Base-by-base conservation (phyloP, 108 stramenopile genomes). In the Cylindrotheca closterium region DNA sequence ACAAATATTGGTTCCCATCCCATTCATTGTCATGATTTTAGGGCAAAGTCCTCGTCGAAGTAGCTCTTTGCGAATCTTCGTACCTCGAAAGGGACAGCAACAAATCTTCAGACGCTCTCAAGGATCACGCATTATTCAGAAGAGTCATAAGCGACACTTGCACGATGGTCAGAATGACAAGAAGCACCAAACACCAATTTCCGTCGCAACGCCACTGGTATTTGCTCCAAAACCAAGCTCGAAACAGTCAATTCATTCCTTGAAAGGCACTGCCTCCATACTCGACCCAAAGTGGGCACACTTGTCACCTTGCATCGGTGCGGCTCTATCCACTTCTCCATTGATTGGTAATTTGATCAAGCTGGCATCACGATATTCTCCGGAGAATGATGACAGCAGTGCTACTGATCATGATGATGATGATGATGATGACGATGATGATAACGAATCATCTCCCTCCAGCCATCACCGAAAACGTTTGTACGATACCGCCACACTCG, bases 301-400 rank as follows among this genome's bases (percentile, higher is more conserved):
- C 47, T 48, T 70, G 25, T 30, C 76, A 22, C 76, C 76, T 0
- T 77, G 69, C 29, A 27, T 77, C 15, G 76, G 76, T n/a, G 76
- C 76, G 25, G 76, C 76, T 1, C 45, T 77, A 8, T 31, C 63
- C 0, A 33, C 22, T 21, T 70, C 68, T 19, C 69, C 76, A 3
- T 55, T 66, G 1, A 2, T 55, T 37, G 76, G 76, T 27, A 77
- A 77, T 50, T 34, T 77, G 32, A 54, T 77, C 18, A 63, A 63
- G 5, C 48, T 66, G 28, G 21, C 10, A 30, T 18, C 47, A n/a
- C 24, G 17, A 10, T 47, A 28, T 30, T 57, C 56, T 8, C 18
- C 15, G 1, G 25, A 3, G n/a, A 57, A 22, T 27, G 23, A 34
- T 27, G 8, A 49, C 26, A 22, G 0, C n/a, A n/a, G n/a, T n/a